Evolutionary conservation across 345 rosid species (phyloP).

Genomic region (Bruguiera sexangula): DNA sequence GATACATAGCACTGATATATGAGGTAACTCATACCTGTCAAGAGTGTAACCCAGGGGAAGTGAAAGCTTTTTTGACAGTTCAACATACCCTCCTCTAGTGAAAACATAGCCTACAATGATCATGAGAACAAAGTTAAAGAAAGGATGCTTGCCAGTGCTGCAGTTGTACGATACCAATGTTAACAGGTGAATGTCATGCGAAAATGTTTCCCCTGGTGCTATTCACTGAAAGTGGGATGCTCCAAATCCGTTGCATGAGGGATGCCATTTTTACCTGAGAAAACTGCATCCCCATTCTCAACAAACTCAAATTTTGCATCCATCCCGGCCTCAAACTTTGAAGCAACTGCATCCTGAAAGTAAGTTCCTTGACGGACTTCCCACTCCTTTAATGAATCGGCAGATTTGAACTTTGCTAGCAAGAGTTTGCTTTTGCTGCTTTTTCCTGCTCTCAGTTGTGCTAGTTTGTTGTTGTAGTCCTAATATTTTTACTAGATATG

Average conservation of each 20-base stretch:
- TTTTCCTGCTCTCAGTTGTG: constrained; percentile 82
- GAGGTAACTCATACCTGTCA: constrained; percentile 56
- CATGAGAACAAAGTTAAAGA: constrained; percentile 10
- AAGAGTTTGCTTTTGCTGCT: constrained; percentile 98
- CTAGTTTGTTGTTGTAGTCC: constrained; percentile 82
- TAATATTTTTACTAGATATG: constrained; percentile 20
- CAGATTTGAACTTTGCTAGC: constrained; percentile 72
- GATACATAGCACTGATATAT: background rate
- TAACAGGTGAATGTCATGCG: too few relatives aligned
- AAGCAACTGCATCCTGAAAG: constrained; percentile 74
- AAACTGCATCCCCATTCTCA: constrained; percentile 77
- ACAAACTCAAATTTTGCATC: constrained; percentile 88
- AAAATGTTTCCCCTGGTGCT: too few relatives aligned
- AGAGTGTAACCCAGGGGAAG: constrained; percentile 85
- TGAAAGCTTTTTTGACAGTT: constrained; percentile 70
- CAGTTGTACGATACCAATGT: too few relatives aligned
- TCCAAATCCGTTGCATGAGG: background rate
- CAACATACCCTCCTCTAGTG: constrained; percentile 90
- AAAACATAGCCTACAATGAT: constrained; percentile 70
- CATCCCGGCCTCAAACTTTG: constrained; percentile 92
- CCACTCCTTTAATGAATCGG: constrained; percentile 72
- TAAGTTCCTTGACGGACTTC: constrained; percentile 86
- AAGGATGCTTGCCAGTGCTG: background rate
- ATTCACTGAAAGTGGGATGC: background rate
- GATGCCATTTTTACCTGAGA: constrained; percentile 52